These are phyloP conservation scores for Zygosaccharomyces gambellarensis DNA, from an alignment of 805 yeast species.

Conservation along the genomic window DNA sequence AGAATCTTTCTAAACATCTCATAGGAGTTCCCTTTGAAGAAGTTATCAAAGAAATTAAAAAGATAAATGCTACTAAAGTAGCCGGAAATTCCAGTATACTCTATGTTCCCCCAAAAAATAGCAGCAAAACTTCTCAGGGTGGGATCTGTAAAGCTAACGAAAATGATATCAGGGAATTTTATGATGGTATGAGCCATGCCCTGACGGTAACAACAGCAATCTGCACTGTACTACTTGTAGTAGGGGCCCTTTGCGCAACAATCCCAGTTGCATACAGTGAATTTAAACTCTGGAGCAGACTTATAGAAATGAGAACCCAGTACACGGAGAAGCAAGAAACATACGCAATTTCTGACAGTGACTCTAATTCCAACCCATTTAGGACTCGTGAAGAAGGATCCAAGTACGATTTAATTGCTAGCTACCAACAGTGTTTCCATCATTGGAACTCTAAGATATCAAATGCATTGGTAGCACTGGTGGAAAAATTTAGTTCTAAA, in stretches of 20 bases:
- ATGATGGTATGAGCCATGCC: conserved; percentile 27
- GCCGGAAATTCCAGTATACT: conserved; percentile 25
- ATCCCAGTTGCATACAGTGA: conserved; percentile 45
- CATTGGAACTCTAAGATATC: conserved; percentile 19
- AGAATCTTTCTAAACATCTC: conserved; percentile 50
- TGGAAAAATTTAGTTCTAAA: background rate
- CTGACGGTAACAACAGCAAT: conserved; percentile 38
- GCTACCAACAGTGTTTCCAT: conserved; percentile 21
- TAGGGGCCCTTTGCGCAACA: conserved; percentile 41
- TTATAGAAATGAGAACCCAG: conserved; percentile 35
- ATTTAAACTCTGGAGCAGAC: conserved; percentile 44
- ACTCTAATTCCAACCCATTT: conserved; percentile 3
- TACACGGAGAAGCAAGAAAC: conserved; percentile 7
- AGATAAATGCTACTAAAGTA: conserved; percentile 29
- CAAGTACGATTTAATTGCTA: conserved; percentile 19
- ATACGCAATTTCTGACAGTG: conserved; percentile 2
- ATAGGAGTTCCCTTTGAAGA: conserved; percentile 57
- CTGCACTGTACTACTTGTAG: conserved; percentile 37
- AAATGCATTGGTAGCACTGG: conserved; percentile 4
- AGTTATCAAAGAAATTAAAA: conserved; percentile 39
- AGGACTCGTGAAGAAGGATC: background rate
- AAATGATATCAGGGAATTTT: conserved; percentile 39
- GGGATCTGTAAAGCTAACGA: conserved; percentile 41
- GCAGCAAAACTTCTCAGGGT: conserved; percentile 12
- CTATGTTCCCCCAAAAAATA: conserved; percentile 39